Conservation (phyloP, 2,329 filamentous ascomycete genomes). For the Aspergillus udagawae region DNA sequence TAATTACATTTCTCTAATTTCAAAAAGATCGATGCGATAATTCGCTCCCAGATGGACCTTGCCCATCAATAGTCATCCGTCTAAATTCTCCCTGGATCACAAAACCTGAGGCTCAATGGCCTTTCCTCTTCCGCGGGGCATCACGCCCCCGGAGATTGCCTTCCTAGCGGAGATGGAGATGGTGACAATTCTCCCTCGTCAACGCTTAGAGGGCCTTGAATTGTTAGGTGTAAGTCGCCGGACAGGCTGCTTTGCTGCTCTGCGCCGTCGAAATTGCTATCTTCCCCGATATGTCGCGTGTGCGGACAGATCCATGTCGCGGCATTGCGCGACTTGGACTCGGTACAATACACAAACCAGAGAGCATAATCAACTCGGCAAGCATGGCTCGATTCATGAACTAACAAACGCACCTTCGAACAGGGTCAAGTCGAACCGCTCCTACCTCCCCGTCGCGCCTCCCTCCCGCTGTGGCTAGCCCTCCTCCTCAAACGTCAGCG, state of each 20-base stretch:
- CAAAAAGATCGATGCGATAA: background rate
- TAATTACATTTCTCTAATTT: background rate
- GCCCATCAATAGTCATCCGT: background rate
- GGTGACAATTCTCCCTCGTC: conserved; percentile 86
- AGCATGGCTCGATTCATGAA: background rate
- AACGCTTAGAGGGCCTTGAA: conserved; percentile 79
- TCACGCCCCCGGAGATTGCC: conserved; percentile 82
- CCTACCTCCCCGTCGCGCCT: conserved; percentile 72
- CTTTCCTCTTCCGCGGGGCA: conserved; percentile 58
- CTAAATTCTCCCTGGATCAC: background rate
- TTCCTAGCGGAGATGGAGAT: conserved; percentile 98
- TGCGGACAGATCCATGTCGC: background rate
- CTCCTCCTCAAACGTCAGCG: conserved; percentile 91
- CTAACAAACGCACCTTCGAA: conserved; percentile 6
- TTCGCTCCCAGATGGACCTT: background rate
- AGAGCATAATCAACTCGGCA: background rate
- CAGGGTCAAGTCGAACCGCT: conserved; percentile 76
- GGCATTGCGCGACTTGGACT: background rate
- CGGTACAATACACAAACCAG: background rate
- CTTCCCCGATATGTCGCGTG: background rate
- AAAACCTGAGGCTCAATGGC: conserved; percentile 46
- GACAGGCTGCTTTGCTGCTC: background rate
- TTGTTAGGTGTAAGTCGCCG: conserved; percentile 71
- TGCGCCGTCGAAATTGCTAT: background rate
- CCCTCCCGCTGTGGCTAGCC: conserved; percentile 89